phyloP scores from a whole-genome alignment of 2,329 filamentous ascomycete species.

The Pyrenochaeta sp. region DNA sequence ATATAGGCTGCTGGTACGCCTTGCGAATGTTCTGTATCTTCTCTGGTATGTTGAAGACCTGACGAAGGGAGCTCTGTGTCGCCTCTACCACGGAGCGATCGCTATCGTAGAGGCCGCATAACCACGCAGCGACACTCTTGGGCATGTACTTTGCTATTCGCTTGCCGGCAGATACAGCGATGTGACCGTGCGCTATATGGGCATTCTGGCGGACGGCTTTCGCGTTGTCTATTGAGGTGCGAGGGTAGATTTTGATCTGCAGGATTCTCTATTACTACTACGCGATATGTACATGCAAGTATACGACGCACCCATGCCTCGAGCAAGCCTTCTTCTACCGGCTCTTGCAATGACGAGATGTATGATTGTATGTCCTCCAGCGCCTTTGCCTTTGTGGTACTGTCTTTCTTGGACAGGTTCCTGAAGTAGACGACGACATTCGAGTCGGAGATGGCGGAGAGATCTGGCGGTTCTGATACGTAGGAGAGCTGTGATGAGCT shows the following conservation, averaged over 20 bases:
- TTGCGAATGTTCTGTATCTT: slow-evolving; percentile 81
- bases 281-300: slow-evolving; percentile 39
- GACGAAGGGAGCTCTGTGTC: slow-evolving; percentile 78
- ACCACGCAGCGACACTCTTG: slow-evolving; percentile 84
- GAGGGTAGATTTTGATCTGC: slow-evolving; percentile 85
- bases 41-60: slow-evolving; percentile 80
- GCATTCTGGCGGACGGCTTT: slow-evolving; percentile 87
- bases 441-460: slow-evolving; percentile 78
- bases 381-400: slow-evolving; percentile 88
- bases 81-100: slow-evolving; percentile 79
- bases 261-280: slow-evolving; percentile 48
- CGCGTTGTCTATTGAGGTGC: slow-evolving; percentile 87
- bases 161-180: slow-evolving; percentile 71
- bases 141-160: slow-evolving; percentile 83
- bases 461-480: slow-evolving; percentile 83
- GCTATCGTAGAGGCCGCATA: slow-evolving; percentile 86
- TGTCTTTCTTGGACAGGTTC: slow-evolving; percentile 91
- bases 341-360: slow-evolving; percentile 66
- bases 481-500: slow-evolving; percentile 78
- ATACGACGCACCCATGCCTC: slow-evolving; percentile 79
- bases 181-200: slow-evolving; percentile 74
- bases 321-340: slow-evolving; percentile 81
- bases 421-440: slow-evolving; percentile 91
- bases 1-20: slow-evolving; percentile 79
- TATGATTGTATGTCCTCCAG: slow-evolving; percentile 82